Evolutionary conservation across 2,329 filamentous ascomycete species (phyloP).

Genomic region (Fusarium siculi): DNA sequence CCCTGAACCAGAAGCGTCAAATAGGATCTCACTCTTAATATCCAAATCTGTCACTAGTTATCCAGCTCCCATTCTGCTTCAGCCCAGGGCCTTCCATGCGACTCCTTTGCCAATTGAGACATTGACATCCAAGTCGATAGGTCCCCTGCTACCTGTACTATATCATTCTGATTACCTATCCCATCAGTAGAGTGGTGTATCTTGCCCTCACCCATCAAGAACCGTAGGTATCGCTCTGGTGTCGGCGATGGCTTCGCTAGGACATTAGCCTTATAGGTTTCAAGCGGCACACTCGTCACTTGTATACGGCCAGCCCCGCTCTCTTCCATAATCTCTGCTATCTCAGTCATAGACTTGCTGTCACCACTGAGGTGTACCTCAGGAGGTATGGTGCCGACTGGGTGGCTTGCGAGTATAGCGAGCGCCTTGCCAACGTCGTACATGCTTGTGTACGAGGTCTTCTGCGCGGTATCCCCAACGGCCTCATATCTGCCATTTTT

Average conservation of each 20-base stretch:
- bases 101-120: background rate
- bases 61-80: background rate
- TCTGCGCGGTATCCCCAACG: background rate
- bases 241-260: background rate
- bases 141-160: background rate
- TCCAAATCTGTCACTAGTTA: background rate
- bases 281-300: background rate
- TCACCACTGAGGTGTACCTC: background rate
- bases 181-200: background rate
- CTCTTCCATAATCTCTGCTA: conserved; percentile 1
- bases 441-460: background rate
- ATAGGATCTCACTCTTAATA: background rate
- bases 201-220: conserved; percentile 1
- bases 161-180: background rate
- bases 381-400: background rate
- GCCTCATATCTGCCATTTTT: background rate
- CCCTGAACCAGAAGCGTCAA: accelerated
- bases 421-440: background rate
- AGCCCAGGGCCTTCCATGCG: background rate
- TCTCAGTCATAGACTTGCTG: background rate
- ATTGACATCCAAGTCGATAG: background rate
- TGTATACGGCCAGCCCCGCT: background rate
- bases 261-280: background rate
- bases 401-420: background rate
- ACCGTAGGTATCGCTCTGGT: background rate